Conservation (phyloP, 257 asterid genomes). For the Anisodus tanguticus region DNA sequence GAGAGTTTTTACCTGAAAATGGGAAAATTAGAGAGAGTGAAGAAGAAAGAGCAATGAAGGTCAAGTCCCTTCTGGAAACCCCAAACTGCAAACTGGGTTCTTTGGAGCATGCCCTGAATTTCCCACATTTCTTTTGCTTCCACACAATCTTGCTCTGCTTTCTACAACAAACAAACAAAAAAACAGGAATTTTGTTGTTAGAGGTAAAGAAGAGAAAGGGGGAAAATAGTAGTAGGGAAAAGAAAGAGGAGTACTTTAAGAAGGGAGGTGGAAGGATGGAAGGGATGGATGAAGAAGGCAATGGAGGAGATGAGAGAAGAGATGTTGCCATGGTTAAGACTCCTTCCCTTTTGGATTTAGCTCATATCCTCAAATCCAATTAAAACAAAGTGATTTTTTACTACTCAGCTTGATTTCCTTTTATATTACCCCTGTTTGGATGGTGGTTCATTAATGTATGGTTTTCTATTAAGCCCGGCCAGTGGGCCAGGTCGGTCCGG, state of each 20-base stretch:
- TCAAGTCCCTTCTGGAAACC: constrained; percentile 61
- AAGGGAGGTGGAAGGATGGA: not conserved
- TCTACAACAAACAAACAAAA: not conserved
- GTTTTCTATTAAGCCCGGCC: too few species aligned
- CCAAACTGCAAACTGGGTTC: constrained; percentile 38
- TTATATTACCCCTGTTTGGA: too few species aligned
- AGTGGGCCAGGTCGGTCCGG: too few species aligned
- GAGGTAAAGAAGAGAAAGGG: not conserved
- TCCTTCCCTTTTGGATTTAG: constrained; percentile 4
- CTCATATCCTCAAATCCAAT: not conserved
- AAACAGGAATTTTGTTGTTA: not conserved
- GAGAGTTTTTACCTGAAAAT: constrained; percentile 43
- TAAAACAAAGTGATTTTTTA: too few species aligned
- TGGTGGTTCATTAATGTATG: too few species aligned
- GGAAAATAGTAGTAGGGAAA: too few species aligned
- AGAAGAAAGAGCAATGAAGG: constrained; percentile 60
- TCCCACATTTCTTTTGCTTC: constrained; percentile 33
- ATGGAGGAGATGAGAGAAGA: not conserved
- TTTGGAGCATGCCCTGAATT: constrained; percentile 43
- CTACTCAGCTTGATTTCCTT: too few species aligned
- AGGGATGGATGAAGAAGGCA: too few species aligned
- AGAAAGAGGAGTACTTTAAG: constrained; percentile 15
- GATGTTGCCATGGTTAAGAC: constrained; percentile 28
- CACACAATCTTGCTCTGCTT: constrained; percentile 23
- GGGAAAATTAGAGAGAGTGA: constrained; percentile 61